Conservation (phyloP, 768 basidiomycete species). For the Mycena epipterygia region DNA sequence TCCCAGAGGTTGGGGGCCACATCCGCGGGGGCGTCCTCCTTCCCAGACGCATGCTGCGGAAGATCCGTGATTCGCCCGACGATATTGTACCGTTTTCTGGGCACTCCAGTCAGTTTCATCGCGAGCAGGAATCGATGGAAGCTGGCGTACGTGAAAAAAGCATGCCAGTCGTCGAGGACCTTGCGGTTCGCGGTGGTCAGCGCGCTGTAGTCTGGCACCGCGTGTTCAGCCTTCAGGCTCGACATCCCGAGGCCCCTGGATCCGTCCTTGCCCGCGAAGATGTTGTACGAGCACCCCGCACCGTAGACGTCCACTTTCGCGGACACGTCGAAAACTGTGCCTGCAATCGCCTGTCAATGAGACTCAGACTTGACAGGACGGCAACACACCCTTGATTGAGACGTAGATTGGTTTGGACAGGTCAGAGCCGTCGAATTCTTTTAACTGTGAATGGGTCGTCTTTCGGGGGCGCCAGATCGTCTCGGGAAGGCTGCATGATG, state of each 20-base stretch:
- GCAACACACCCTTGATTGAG: conserved; percentile 84
- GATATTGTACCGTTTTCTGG: conserved; percentile 89
- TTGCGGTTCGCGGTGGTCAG: too few species aligned
- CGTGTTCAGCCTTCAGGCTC: conserved; percentile 88
- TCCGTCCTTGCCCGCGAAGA: too few species aligned
- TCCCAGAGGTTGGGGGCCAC: too few species aligned
- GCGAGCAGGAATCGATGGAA: too few species aligned
- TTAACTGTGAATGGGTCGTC: conserved; percentile 85
- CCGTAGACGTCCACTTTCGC: too few species aligned
- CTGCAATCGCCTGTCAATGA: conserved; percentile 51
- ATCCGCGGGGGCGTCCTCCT: background rate
- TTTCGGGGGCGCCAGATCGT: conserved; percentile 78
- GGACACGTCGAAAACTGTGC: conserved; percentile 93
- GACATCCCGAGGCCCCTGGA: conserved; percentile 97
- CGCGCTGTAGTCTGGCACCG: conserved; percentile 90
- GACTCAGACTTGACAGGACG: background rate
- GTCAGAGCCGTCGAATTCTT: conserved; percentile 78
- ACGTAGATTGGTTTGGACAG: conserved; percentile 84
- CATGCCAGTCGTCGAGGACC: too few species aligned
- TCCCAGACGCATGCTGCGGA: too few species aligned
- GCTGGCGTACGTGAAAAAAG: too few species aligned
- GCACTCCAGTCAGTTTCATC: conserved; percentile 64
- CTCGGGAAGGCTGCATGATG: conserved; percentile 79
- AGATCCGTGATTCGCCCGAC: conserved; percentile 80
- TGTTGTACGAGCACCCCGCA: too few species aligned